Evolutionary conservation across 495 filamentous ascomycete species (phyloP), one percentile per base, ranked within the genome.

Genomic region (Darksidea phi): DNA sequence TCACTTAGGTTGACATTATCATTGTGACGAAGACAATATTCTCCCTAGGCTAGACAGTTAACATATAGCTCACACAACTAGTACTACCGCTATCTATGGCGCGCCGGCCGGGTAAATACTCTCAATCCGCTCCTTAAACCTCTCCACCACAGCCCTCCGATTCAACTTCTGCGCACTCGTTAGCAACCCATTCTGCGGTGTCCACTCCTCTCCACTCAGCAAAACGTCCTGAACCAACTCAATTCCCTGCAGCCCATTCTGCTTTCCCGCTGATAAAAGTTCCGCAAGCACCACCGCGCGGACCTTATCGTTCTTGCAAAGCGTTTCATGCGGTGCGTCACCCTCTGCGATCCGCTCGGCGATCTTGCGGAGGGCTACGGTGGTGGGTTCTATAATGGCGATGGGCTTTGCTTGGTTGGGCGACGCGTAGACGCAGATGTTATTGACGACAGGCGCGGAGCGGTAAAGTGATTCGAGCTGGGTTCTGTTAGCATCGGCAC

Each of bases 401-500:
- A 97, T 75, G 1, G 94, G 94, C 79, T 90, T 95, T 67, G 83
- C 81, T 73, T 94, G 85, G 62, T 86, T 80, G 61, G 82, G 67
- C 48, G 90, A 88, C 53, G 93, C 94, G 68, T 95, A 92, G 51
- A 96, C 88, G 72, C 94, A 97, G 74, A 98, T 96, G 75, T 98
- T 98, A 68, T 81, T 87, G 23, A 97, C 91, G 1, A 97, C 82
- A 6, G 87, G 80, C 5, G 85, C 82, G 26, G 91, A 85, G 57
- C 94, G 89, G 77, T 98, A 98, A 61, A 95, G 79, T 3, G 91
- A 92, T 77, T 98, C 94, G n/a, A n/a, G n/a, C n/a, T n/a, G n/a
- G n/a, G n/a, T n/a, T n/a, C n/a, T n/a, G n/a, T n/a, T n/a, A n/a
- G n/a, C n/a, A n/a, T n/a, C n/a, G n/a, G n/a, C n/a, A n/a, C n/a